These are phyloP conservation scores for Flammula alnicola DNA, from an alignment of 1,284 basidiomycete species.

Conservation along the genomic window DNA sequence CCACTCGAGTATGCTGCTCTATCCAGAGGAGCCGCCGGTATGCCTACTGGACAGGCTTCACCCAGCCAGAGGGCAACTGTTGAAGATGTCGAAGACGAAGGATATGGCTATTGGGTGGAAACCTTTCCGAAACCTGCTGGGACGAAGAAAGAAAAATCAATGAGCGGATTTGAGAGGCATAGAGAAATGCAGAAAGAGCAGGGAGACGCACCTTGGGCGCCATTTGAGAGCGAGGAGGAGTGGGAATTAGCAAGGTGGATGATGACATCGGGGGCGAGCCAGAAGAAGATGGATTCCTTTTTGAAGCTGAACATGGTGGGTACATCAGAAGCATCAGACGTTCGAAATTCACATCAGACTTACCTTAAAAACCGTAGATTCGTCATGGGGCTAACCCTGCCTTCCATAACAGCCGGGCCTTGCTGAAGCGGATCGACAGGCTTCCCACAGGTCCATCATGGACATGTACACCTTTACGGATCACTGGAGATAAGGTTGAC, in stretches of 20 bases:
- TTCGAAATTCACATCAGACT: background rate
- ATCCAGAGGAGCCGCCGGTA: too few relatives aligned
- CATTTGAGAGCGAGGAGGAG: conserved; percentile 14
- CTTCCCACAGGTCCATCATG: conserved; percentile 15
- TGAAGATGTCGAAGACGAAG: background rate
- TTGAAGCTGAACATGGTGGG: conserved; percentile 12
- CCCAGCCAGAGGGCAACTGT: background rate
- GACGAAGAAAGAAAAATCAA: background rate
- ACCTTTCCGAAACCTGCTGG: background rate
- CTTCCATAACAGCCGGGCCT: conserved; percentile 15
- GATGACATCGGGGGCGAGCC: conserved; percentile 10
- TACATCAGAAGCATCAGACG: background rate
- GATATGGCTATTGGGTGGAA: background rate
- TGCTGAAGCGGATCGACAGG: conserved; percentile 12
- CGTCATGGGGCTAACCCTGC: conserved; percentile 2
- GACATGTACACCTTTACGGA: conserved; percentile 11
- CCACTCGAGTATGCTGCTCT: too few relatives aligned
- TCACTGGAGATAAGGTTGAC: conserved; percentile 3
- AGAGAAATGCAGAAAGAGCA: background rate
- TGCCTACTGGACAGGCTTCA: background rate
- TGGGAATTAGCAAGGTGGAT: conserved; percentile 19
- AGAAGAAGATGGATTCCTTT: conserved; percentile 5
- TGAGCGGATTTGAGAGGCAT: conserved; percentile 1
- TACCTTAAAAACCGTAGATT: too few relatives aligned
- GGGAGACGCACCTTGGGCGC: conserved; percentile 9